Percentiles rank a stretch among this genome's conserved stretches.
phyloP scores from a whole-genome alignment of 1,139 yeast genomes.

The Suhomyces yuchorum region DNA sequence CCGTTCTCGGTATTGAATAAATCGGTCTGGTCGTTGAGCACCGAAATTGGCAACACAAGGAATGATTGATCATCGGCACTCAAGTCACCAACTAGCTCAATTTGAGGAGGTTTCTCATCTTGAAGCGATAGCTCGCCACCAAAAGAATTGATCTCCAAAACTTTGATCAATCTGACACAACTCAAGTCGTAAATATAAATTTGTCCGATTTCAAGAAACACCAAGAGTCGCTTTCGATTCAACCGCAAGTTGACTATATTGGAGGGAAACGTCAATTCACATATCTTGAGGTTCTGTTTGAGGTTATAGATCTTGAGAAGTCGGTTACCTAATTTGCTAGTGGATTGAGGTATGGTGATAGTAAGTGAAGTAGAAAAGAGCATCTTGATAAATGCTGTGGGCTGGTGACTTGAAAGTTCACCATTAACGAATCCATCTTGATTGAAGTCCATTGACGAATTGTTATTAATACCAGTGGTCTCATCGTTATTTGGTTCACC shows the following conservation, averaged over 20 bases:
- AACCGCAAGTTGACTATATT: conserved; percentile 61
- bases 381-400: conserved; percentile 53
- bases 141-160: conserved; percentile 43
- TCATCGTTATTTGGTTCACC: background rate
- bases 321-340: conserved; percentile 48
- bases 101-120: conserved; percentile 19
- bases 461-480: background rate
- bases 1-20: conserved; percentile 25
- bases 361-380: conserved; percentile 70
- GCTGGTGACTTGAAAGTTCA: conserved; percentile 12
- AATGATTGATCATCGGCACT: conserved; percentile 52
- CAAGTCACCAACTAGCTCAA: conserved; percentile 49
- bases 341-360: conserved; percentile 56
- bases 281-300: conserved; percentile 66
- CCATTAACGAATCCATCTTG: background rate
- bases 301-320: conserved; percentile 64
- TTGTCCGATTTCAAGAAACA: conserved; percentile 60
- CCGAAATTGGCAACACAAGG: conserved; percentile 41
- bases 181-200: conserved; percentile 73
- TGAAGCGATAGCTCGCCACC: conserved; percentile 9
- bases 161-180: conserved; percentile 66
- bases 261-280: conserved; percentile 70
- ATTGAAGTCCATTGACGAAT: background rate
- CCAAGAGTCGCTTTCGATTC: conserved; percentile 66
- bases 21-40: conserved; percentile 32